Base-by-base conservation (phyloP, 2,329 filamentous ascomycete genomes). In the Trichoderma simmonsii region DNA sequence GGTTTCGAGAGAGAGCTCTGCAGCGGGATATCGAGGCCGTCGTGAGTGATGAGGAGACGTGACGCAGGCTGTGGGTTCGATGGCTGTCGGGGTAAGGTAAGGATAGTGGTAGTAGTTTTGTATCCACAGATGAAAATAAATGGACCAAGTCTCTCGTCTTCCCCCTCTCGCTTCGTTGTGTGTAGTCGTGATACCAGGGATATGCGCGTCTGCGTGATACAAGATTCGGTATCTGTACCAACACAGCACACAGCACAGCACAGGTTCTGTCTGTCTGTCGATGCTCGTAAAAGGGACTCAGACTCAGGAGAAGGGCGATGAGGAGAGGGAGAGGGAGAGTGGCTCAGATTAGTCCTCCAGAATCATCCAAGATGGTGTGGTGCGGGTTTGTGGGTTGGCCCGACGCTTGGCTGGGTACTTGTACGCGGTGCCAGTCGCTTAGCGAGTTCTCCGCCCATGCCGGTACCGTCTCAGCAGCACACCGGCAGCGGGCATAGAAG, bases 311-410 rank as follows among this genome's bases (percentile, higher is more conserved):
- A 57, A 64, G 69, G 60, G 63, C 54, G 63, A 66, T 39, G 32
- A 30, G 26, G 54, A 26, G 70, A 54, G 70, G 70, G 21, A 48
- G 62, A 67, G 54, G 54, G 62, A 61, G 61, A 51, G 63, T 71
- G 70, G 63, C 62, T 71, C 62, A 57, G 48, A 67, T 61, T 39
- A 62, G 30, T 32, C 26, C 28, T 59, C 56, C 56, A 59, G 28
- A 59, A 59, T 18, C 28, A 32, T 56, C 67, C 51, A 51, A 60
- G 61, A 71, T 65, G 61, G 69, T 59, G 61, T 59, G 32, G 59
- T 65, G 69, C 60, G 69, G 66, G 66, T 70, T 70, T 70, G 66
- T 70, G 66, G 66, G 66, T 54, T 70, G 57, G 57, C 30, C 66
- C 66, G 66, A 70, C 57, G 21, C 57, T 62, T 62, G 34, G 28